Evolutionary conservation across 2,329 filamentous ascomycete genomes (phyloP), one percentile per base, ranked within the genome.

Genomic region (Colletotrichum sp.): DNA sequence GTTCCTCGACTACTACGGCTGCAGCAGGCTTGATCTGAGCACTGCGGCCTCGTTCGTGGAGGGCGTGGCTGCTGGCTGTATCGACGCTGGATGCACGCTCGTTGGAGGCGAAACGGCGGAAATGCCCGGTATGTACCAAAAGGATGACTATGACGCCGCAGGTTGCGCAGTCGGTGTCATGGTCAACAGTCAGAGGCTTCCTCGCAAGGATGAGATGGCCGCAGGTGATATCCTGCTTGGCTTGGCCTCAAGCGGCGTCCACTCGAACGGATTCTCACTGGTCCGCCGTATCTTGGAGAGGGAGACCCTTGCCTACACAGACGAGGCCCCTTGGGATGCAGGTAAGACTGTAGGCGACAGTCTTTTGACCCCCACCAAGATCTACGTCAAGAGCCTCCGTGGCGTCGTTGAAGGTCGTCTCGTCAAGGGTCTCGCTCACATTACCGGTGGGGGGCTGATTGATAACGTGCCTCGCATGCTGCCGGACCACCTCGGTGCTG

Each of bases 191-290:
- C 88, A 90, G 66, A 91, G 96, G 71, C 91, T 99, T 48, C 97
- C 97, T 1, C 91, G 93, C 79, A 94, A 91, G 78, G 88, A 91
- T 12, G 89, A 89, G 79, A 98, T 99, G 96, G 85, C 86, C 9
- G 89, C 91, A 76, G 97, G 96, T 34, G 96, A 99, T 82, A 88
- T 98, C 5, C 90, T 99, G 3, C 89, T 99, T 7, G 97, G 96
- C 27, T 89, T 99, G 13, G 93, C 91, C 13, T 98, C 96, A 28
- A 94, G 92, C 73, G 97, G 97, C 36, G 92, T 96, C 2, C 97
- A 99, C 88, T 98, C 96, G 39, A 99, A 99, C 85, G 97, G 97
- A 65, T 99, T 98, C 89, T 98, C 96, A 0, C 93, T 99, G n/a
- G 94, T 98, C 39, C 94, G 97, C 77, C 95, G 95, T 82, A 96